Percentiles rank a stretch among this genome's conserved stretches.
phyloP scores from a whole-genome alignment of 2,329 filamentous ascomycete species.

The Penicillium verrucosum region DNA sequence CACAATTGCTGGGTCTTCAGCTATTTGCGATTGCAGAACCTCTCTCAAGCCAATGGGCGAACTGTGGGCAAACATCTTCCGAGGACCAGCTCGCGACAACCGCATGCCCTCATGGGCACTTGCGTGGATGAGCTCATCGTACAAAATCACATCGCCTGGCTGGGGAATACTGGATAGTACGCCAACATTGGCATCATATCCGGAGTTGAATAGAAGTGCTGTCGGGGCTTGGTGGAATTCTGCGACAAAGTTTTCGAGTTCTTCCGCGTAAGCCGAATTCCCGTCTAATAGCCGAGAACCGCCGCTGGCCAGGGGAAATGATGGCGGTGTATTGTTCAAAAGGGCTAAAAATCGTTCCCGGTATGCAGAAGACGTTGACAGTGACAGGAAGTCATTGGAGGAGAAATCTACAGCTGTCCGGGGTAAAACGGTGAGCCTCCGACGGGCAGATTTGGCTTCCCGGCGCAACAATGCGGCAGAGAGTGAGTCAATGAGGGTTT shows the following conservation, averaged over 20 bases:
- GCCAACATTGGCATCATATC: slow-evolving; percentile 65
- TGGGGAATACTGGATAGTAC: slow-evolving; percentile 61
- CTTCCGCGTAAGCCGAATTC: slow-evolving; percentile 59
- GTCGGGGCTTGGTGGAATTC: slow-evolving; percentile 57
- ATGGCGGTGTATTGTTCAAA: slow-evolving; percentile 36
- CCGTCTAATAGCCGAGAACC: slow-evolving; percentile 65
- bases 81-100: slow-evolving; percentile 51
- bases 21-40: background rate
- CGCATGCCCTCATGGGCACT: slow-evolving; percentile 76
- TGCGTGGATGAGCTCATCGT: slow-evolving; percentile 74
- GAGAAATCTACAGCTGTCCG: slow-evolving; percentile 55
- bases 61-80: slow-evolving; percentile 50
- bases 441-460: slow-evolving; percentile 44
- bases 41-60: slow-evolving; percentile 3
- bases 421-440: slow-evolving; percentile 47
- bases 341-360: slow-evolving; percentile 50
- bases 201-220: slow-evolving; percentile 62
- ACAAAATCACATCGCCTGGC: slow-evolving; percentile 61
- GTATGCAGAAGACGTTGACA: slow-evolving; percentile 50
- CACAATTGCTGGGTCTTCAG: slow-evolving; percentile 31
- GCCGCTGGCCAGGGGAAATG: slow-evolving; percentile 51
- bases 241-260: slow-evolving; percentile 58
- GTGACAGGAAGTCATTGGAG: slow-evolving; percentile 64
- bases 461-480: slow-evolving; percentile 38
- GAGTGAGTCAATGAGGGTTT: slow-evolving; percentile 30